phyloP scores from a whole-genome alignment of 2,329 filamentous ascomycete species.

The Phialocephala sp. region DNA sequence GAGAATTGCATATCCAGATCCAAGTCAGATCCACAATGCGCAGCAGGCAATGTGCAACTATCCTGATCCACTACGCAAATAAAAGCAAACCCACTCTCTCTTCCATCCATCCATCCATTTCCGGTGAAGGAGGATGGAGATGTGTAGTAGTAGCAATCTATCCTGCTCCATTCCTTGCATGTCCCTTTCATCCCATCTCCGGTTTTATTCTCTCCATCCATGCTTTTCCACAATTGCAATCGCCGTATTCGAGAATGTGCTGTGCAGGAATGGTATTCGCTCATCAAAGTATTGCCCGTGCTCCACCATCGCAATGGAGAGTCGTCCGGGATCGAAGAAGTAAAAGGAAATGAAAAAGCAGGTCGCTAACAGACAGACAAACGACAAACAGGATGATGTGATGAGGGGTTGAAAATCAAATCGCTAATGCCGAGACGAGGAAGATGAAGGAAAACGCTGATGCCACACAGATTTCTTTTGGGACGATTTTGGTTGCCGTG shows the following conservation, averaged over 20 bases:
- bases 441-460: slow-evolving; percentile 36
- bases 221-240: slow-evolving; percentile 14
- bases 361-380: slow-evolving; percentile 37
- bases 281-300: slow-evolving; percentile 12
- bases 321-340: slow-evolving; percentile 15
- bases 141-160: slow-evolving; percentile 25
- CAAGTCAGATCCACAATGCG: slow-evolving; percentile 1
- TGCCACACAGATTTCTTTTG: slow-evolving; percentile 35
- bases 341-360: slow-evolving; percentile 30
- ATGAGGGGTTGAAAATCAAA: slow-evolving; percentile 25
- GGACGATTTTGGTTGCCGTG: slow-evolving; percentile 14
- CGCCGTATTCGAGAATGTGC: slow-evolving; percentile 16
- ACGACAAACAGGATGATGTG: slow-evolving; percentile 20
- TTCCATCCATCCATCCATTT: slow-evolving; percentile 9
- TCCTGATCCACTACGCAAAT: slow-evolving; percentile 1
- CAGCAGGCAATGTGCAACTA: background rate
- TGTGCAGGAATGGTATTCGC: slow-evolving; percentile 35
- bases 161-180: slow-evolving; percentile 12
- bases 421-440: slow-evolving; percentile 37
- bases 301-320: background rate
- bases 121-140: slow-evolving; percentile 2
- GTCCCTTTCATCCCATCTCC: slow-evolving; percentile 13
- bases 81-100: slow-evolving; percentile 1
- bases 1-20: background rate
- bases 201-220: background rate